Evolutionary conservation across 2,329 filamentous ascomycete genomes (phyloP), one percentile per base, ranked within the genome.

Genomic region (Fusarium sp.): DNA sequence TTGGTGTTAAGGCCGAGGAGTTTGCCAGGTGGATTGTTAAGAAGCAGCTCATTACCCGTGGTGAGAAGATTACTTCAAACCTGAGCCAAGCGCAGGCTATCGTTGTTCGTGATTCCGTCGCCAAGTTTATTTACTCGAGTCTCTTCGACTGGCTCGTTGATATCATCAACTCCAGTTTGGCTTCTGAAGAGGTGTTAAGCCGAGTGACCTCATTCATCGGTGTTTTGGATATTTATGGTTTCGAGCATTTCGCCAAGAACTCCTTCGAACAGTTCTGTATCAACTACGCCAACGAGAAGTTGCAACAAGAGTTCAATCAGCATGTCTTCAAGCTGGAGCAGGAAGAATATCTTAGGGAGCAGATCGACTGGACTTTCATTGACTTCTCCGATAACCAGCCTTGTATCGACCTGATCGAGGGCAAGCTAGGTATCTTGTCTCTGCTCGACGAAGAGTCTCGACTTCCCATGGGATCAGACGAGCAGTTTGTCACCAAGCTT

Each of bases 261-360:
- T 99, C 96, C 1, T 99, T 99, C 76, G 96, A 99, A 80, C 96
- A 99, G 80, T 99, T 99, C 82, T 99, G 96, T 83, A 99, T 99
- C 88, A 99, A 99, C 82, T 99, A 99, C 77, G 96, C 96, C 82
- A 99, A 99, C 81, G 96, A 99, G 82, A 99, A 99, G 82, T 85
- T 99, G 57, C 96, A 99, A 79, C 96, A 99, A 80, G 95, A 98
- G 80, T 99, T 99, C 86, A 99, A 99, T 82, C 93, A 97, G 79
- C 96, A 99, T 77, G 96, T 99, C 37, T 99, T 99, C 88, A 98
- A 98, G 81, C 88, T 99, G 23, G 96, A 99, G 80, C 96, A 99
- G 80, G 96, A 99, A 79, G 96, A 99, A 81, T 99, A 99, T 78
- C 88, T 98, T 42, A 90, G 91, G 58, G 96, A 99, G 82, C 87